Conservation (phyloP, 352 stramenopile species). For the Thraustochytrium striatum region DNA sequence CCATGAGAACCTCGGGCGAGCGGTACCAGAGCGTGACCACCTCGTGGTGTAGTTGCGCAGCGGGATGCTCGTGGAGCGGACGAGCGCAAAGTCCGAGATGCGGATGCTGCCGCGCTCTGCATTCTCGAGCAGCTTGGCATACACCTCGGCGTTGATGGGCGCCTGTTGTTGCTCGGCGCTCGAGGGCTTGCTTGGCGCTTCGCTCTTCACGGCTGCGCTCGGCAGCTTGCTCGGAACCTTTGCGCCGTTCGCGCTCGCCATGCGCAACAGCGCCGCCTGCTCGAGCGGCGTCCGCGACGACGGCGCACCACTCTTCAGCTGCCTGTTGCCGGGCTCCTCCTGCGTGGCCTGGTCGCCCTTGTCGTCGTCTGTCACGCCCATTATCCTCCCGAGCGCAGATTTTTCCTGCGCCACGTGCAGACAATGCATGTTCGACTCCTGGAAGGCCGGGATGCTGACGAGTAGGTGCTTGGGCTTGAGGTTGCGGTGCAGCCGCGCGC, state of each 20-base stretch:
- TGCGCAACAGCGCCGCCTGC: neutral
- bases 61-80: conserved; percentile 76
- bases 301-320: no score
- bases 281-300: no score
- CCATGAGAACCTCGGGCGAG: conserved; percentile 79
- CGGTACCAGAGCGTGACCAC: conserved; percentile 84
- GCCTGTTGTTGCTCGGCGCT: neutral
- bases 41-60: conserved; percentile 79
- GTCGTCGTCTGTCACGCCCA: conserved; percentile 67
- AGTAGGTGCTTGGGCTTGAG: conserved; percentile 81
- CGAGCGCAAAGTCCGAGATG: conserved; percentile 73
- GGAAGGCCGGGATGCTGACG: conserved; percentile 62
- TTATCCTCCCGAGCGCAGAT: conserved; percentile 57
- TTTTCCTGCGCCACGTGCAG: conserved; percentile 13
- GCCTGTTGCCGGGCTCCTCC: neutral
- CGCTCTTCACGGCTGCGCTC: neutral
- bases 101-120: conserved; percentile 37
- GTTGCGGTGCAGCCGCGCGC: conserved; percentile 78
- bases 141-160: neutral
- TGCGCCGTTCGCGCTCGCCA: neutral
- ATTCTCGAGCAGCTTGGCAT: neutral
- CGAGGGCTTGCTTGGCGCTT: neutral
- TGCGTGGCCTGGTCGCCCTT: no score
- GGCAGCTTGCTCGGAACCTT: neutral
- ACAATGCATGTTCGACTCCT: conserved; percentile 6